Evolutionary conservation across 192 early-diverging fungal genomes (phyloP).

Genomic region (Phycomyces blakesleeanus): DNA sequence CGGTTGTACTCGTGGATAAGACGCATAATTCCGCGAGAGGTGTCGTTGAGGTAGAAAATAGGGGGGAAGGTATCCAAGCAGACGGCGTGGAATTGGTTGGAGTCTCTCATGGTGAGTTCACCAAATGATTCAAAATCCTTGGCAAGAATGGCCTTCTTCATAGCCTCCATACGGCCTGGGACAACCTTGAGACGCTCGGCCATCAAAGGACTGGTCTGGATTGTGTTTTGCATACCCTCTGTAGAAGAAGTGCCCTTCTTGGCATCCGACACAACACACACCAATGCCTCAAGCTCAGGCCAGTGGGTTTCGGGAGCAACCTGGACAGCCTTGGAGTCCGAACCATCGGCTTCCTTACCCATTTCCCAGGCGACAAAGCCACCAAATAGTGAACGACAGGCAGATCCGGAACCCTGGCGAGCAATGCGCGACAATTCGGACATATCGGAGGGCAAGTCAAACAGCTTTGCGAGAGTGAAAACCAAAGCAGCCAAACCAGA

Average conservation of each 20-base stretch:
- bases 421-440: conserved; percentile 87
- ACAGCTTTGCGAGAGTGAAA: conserved; percentile 73
- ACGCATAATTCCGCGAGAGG: conserved; percentile 81
- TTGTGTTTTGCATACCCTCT: conserved; percentile 95
- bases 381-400: conserved; percentile 95
- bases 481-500: conserved; percentile 94
- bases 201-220: conserved; percentile 86
- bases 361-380: conserved; percentile 99
- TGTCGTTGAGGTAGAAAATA: conserved; percentile 97
- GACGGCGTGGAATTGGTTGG: conserved; percentile 98
- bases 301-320: conserved; percentile 88
- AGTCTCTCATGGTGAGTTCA: conserved; percentile 94
- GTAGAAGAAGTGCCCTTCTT: conserved; percentile 92
- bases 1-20: conserved; percentile 86
- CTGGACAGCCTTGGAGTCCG: conserved; percentile 87
- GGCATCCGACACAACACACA: conserved; percentile 90
- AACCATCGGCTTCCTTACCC: conserved; percentile 76
- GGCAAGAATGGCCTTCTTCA: conserved; percentile 78
- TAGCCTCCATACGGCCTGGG: conserved; percentile 82
- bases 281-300: conserved; percentile 93
- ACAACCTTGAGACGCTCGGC: conserved; percentile 88
- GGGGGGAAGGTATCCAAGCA: conserved; percentile 99
- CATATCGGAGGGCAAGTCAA: conserved; percentile 62
- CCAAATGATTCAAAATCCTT: conserved; percentile 91
- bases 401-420: conserved; percentile 93